phyloP scores from a whole-genome alignment of 1,139 yeast genomes.

The Magnusiomyces ingens region DNA sequence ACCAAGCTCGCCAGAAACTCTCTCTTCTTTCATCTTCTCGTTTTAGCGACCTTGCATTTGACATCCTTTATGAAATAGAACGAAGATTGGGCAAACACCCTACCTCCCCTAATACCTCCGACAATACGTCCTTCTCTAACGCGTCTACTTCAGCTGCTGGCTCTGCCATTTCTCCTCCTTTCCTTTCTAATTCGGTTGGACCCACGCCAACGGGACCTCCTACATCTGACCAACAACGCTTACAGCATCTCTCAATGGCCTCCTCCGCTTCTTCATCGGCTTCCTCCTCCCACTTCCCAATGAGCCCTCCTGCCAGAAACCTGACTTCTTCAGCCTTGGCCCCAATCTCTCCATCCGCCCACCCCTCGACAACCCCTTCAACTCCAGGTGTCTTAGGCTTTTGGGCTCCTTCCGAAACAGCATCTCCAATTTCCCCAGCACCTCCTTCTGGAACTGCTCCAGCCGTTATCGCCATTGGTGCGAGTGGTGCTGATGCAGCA shows the following conservation, averaged over 20 bases:
- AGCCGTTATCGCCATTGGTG: too few species aligned
- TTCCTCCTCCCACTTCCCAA: not conserved
- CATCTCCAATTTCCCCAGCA: too few species aligned
- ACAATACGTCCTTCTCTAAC: not conserved
- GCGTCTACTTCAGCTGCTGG: not conserved
- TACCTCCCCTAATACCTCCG: conserved; percentile 1
- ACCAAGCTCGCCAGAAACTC: conserved; percentile 90
- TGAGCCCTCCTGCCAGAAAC: not conserved
- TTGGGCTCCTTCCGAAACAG: too few species aligned
- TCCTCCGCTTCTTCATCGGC: too few species aligned
- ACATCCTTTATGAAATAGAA: conserved; percentile 79
- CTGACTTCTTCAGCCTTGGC: not conserved
- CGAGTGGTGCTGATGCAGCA: too few species aligned
- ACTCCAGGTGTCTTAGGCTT: too few species aligned
- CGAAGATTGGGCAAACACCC: conserved; percentile 47
- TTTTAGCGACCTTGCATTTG: conserved; percentile 85
- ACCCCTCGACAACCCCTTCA: too few species aligned
- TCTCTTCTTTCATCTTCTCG: conserved; percentile 76
- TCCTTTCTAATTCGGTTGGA: too few species aligned
- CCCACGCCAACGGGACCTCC: not conserved
- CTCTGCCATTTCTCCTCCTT: not conserved
- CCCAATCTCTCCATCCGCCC: too few species aligned
- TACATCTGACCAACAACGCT: not conserved
- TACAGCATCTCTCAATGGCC: not conserved
- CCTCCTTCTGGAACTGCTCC: too few species aligned